A percentile compares a stretch with the other conserved stretches of the same genome.
Evolutionary conservation across 306 rosid species (phyloP).

Genomic region (Boehmeria nivea): DNA sequence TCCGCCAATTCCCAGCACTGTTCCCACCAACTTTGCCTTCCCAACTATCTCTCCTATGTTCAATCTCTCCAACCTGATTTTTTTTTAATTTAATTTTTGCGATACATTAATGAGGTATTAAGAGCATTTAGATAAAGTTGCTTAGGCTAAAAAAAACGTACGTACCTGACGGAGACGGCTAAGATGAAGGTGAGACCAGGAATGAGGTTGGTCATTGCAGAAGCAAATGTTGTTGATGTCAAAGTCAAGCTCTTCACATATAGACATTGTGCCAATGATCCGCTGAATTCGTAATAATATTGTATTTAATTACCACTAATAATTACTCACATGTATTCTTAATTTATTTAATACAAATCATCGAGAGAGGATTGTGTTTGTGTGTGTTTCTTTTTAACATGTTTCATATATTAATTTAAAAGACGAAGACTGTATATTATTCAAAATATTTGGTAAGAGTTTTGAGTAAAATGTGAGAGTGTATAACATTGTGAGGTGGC

Average conservation of each 20-base stretch:
- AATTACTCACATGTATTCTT: too few relatives aligned
- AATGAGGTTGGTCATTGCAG: constrained; percentile 53
- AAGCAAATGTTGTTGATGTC: constrained; percentile 62
- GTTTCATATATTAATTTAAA: too few relatives aligned
- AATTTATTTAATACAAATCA: too few relatives aligned
- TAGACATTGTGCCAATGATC: constrained; percentile 49
- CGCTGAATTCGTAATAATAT: constrained; percentile 31
- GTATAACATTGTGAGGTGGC: too few relatives aligned
- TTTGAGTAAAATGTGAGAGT: too few relatives aligned
- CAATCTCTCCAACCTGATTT: constrained; percentile 41
- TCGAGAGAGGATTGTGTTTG: too few relatives aligned
- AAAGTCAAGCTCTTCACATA: constrained; percentile 41
- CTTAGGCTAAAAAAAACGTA: too few relatives aligned
- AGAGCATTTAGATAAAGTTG: not conserved
- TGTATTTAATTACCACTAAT: not conserved
- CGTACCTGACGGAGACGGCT: constrained; percentile 31
- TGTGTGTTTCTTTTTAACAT: too few relatives aligned
- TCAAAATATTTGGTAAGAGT: too few relatives aligned
- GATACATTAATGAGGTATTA: too few relatives aligned
- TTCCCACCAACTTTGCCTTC: constrained; percentile 54
- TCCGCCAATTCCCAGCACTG: constrained; percentile 62
- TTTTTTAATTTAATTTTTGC: too few relatives aligned
- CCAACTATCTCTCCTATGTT: constrained; percentile 38
- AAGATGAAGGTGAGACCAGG: constrained; percentile 62
- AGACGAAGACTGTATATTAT: too few relatives aligned